Conservation (phyloP, 176 grass and related monocot genomes). For the Oryza meridionalis region DNA sequence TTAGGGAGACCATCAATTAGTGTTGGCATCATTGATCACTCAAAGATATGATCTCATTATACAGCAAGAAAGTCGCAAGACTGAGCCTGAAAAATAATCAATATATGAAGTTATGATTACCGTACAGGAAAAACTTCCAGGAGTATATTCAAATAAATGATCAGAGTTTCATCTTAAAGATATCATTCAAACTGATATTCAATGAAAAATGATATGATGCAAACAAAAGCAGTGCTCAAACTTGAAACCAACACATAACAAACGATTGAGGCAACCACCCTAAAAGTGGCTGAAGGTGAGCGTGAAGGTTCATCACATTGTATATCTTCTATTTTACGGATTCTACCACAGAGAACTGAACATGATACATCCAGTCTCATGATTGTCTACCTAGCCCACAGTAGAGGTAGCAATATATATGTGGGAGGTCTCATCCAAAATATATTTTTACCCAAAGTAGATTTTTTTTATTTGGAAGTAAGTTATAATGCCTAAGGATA, state of each 20-base stretch:
- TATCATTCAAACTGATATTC: constrained; percentile 7
- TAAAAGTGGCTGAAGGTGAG: background rate
- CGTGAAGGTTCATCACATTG: constrained; percentile 8
- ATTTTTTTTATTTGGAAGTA: background rate
- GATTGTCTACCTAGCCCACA: background rate
- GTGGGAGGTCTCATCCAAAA: background rate
- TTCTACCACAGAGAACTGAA: background rate
- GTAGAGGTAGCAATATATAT: background rate
- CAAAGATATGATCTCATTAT: constrained; percentile 37
- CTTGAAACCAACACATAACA: constrained; percentile 15
- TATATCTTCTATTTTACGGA: constrained; percentile 6
- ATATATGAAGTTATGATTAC: constrained; percentile 36
- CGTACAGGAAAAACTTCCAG: constrained; percentile 4
- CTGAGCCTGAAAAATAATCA: constrained; percentile 49
- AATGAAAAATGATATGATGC: background rate
- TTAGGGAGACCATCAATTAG: constrained; percentile 88
- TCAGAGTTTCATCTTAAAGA: constrained; percentile 4
- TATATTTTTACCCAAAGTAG: background rate
- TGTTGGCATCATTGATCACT: constrained; percentile 46
- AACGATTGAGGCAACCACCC: background rate
- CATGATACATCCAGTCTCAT: background rate
- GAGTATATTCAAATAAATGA: constrained; percentile 17
- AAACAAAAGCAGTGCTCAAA: constrained; percentile 7
- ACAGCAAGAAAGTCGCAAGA: constrained; percentile 18
- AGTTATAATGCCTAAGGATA: background rate